phyloP scores from a whole-genome alignment of 345 rosid genomes.

The Firmiana major region DNA sequence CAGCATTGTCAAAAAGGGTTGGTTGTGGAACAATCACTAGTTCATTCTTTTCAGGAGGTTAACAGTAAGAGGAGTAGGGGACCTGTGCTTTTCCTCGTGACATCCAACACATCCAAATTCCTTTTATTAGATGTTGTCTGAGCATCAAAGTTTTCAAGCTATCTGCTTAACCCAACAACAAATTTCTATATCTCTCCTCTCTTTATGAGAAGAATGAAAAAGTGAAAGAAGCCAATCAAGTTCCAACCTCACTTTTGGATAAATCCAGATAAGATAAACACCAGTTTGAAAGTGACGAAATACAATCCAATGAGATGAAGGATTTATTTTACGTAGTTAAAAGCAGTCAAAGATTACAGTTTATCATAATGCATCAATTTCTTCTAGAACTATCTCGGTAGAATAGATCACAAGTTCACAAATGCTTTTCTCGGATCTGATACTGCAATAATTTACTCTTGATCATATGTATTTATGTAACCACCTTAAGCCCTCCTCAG shows the following conservation, averaged over 20 bases:
- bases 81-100: neutral
- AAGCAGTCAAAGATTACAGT: neutral
- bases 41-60: neutral
- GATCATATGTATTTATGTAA: neutral
- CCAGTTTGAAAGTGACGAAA: neutral
- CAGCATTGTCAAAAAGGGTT: neutral
- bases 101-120: neutral
- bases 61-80: neutral
- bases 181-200: neutral
- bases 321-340: neutral
- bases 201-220: neutral
- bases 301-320: neutral
- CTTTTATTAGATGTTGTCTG: neutral
- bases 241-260: neutral
- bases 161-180: neutral
- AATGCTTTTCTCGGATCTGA: neutral
- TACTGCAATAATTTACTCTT: neutral
- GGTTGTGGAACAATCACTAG: neutral
- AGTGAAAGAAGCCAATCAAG: neutral
- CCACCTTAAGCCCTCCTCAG: neutral
- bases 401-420: neutral
- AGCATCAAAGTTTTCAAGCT: neutral
- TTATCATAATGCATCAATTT: neutral
- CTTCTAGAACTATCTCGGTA: neutral
- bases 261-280: neutral